These are phyloP conservation scores for Astraeus odoratus DNA, from an alignment of 768 basidiomycete species.

Conservation along the genomic window DNA sequence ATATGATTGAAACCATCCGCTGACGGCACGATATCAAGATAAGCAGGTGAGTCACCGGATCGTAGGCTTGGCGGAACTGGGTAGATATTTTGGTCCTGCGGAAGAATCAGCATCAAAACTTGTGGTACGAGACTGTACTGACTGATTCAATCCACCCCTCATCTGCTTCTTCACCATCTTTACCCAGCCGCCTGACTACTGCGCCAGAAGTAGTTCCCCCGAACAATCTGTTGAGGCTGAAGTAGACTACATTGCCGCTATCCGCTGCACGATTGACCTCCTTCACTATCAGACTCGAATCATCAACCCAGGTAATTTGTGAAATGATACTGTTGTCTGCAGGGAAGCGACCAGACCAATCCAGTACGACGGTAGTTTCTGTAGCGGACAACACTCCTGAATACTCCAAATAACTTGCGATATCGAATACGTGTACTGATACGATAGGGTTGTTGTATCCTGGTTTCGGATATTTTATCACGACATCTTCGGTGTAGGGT, in stretches of 20 bases:
- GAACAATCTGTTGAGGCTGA: slow-evolving; percentile 41
- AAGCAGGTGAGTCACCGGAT: slow-evolving; percentile 48
- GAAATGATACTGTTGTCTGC: slow-evolving; percentile 61
- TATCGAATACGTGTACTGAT: slow-evolving; percentile 74
- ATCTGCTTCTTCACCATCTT: slow-evolving; percentile 80
- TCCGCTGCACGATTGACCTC: slow-evolving; percentile 83
- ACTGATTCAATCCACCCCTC: slow-evolving; percentile 93
- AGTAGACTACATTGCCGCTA: slow-evolving; percentile 72
- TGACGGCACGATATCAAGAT: slow-evolving; percentile 86
- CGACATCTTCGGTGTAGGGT: slow-evolving; percentile 63
- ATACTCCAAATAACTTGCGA: slow-evolving; percentile 44
- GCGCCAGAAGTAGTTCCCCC: slow-evolving; percentile 32
- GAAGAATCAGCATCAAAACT: slow-evolving; percentile 10
- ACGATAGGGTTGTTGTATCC: slow-evolving; percentile 88
- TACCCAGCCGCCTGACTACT: slow-evolving; percentile 74
- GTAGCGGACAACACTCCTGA: slow-evolving; percentile 25
- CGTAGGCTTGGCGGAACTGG: slow-evolving; percentile 44
- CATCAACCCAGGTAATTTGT: slow-evolving; percentile 86
- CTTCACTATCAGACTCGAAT: slow-evolving; percentile 68
- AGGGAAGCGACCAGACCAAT: slow-evolving; percentile 58
- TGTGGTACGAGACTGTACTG: slow-evolving; percentile 22
- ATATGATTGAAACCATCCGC: slow-evolving; percentile 85
- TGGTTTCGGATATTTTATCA: slow-evolving; percentile 83
- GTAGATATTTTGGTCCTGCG: slow-evolving; percentile 56
- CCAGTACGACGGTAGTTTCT: slow-evolving; percentile 47